phyloP scores from a whole-genome alignment of 2,329 filamentous ascomycete species.

The Pyrenochaeta sp. region DNA sequence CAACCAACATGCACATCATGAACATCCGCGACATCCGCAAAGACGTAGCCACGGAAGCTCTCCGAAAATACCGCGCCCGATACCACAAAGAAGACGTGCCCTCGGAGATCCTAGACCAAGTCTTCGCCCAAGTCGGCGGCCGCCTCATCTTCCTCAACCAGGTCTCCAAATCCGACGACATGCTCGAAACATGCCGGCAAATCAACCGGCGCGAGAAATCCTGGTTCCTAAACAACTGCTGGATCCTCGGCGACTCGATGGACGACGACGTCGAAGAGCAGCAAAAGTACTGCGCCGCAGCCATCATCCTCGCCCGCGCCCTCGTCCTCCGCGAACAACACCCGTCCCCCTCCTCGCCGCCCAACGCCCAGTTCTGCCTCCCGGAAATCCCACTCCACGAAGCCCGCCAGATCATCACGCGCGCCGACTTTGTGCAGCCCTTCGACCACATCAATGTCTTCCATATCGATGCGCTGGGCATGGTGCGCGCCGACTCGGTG shows the following conservation, averaged over 20 bases:
- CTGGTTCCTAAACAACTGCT: constrained; percentile 80
- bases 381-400: constrained; percentile 67
- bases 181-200: constrained; percentile 77
- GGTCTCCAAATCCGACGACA: constrained; percentile 81
- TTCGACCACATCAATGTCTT: constrained; percentile 95
- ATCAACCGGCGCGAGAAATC: constrained; percentile 75
- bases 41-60: constrained; percentile 73
- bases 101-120: constrained; percentile 68
- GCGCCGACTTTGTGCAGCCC: constrained; percentile 87
- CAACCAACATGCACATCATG: constrained; percentile 91
- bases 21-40: constrained; percentile 83
- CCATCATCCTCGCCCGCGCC: constrained; percentile 88
- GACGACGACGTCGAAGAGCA: constrained; percentile 98
- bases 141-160: constrained; percentile 86
- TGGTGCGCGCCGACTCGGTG: constrained; percentile 89
- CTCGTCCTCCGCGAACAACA: constrained; percentile 81
- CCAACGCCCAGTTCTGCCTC: constrained; percentile 72
- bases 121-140: constrained; percentile 90
- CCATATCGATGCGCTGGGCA: constrained; percentile 85
- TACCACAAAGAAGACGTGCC: constrained; percentile 72
- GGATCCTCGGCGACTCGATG: constrained; percentile 77
- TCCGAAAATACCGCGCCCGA: constrained; percentile 76
- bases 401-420: constrained; percentile 80
- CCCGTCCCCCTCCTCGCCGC: constrained; percentile 62
- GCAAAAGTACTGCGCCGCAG: constrained; percentile 93